Percentiles rank a stretch among this genome's conserved stretches.
phyloP scores from a whole-genome alignment of 2,329 filamentous ascomycete species.

The Cadophora malorum region DNA sequence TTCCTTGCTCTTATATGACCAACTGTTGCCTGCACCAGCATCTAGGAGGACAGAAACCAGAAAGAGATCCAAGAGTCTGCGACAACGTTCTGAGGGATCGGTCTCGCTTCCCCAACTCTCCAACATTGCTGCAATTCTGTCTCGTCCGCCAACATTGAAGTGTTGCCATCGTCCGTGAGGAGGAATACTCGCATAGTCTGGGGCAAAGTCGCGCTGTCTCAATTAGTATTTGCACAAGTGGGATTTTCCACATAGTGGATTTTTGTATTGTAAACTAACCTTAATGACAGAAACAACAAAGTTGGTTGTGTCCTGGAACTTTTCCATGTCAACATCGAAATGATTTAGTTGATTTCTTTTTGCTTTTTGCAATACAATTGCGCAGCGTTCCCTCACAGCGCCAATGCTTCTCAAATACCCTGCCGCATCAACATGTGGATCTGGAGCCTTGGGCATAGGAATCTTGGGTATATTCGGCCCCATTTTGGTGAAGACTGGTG shows the following conservation, averaged over 20 bases:
- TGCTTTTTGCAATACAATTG: slow-evolving; percentile 68
- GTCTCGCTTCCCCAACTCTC: slow-evolving; percentile 71
- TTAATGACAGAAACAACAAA: slow-evolving; percentile 77
- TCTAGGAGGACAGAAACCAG: slow-evolving; percentile 82
- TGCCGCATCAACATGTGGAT: slow-evolving; percentile 85
- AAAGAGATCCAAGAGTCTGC: slow-evolving; percentile 79
- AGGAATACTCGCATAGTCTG: slow-evolving; percentile 76
- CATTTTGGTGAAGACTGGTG: slow-evolving; percentile 42
- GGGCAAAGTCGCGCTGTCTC: slow-evolving; percentile 69
- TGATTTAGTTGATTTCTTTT: slow-evolving; percentile 71
- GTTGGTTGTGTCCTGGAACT: slow-evolving; percentile 70
- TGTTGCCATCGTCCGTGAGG: slow-evolving; percentile 88
- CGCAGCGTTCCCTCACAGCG: slow-evolving; percentile 78
- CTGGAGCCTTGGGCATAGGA: slow-evolving; percentile 82
- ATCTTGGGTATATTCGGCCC: slow-evolving; percentile 69
- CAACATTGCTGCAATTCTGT: slow-evolving; percentile 74
- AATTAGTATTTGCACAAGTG: slow-evolving; percentile 1
- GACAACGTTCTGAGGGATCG: slow-evolving; percentile 75
- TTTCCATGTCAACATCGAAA: slow-evolving; percentile 73
- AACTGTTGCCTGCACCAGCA: slow-evolving; percentile 86
- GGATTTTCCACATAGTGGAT: background rate
- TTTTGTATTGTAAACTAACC: slow-evolving; percentile 12
- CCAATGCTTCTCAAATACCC: slow-evolving; percentile 91
- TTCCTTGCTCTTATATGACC: slow-evolving; percentile 92
- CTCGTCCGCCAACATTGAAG: slow-evolving; percentile 79